A percentile compares a stretch with the other conserved stretches of the same genome.
These are phyloP conservation scores for Licmophora abbreviata DNA, from an alignment of 108 stramenopile species.

Conservation along the genomic window DNA sequence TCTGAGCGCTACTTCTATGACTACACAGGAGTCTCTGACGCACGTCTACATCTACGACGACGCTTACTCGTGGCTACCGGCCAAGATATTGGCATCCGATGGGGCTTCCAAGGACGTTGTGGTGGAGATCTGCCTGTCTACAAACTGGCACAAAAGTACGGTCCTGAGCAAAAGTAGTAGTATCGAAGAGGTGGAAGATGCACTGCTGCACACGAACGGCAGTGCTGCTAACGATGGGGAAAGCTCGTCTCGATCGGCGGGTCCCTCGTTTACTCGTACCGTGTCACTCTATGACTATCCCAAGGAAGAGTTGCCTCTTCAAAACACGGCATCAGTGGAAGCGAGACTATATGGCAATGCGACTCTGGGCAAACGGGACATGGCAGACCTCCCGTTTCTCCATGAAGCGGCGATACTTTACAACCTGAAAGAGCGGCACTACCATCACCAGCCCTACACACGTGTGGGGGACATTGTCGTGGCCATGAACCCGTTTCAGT, in stretches of 20 bases:
- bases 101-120: slow-evolving; percentile 29
- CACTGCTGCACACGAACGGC: background rate
- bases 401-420: slow-evolving; percentile 82
- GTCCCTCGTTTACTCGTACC: slow-evolving; percentile 8
- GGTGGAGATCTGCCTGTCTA: slow-evolving; percentile 31
- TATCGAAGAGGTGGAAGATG: slow-evolving; percentile 3
- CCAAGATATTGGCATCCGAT: slow-evolving; percentile 31
- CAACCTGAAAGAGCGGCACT: slow-evolving; percentile 72
- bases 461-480: slow-evolving; percentile 87
- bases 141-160: slow-evolving; percentile 49
- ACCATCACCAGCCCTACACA: slow-evolving; percentile 67
- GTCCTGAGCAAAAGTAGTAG: slow-evolving; percentile 9
- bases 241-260: background rate
- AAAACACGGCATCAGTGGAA: slow-evolving; percentile 34
- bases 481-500: slow-evolving; percentile 86
- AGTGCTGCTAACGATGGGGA: slow-evolving; percentile 4
- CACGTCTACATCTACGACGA: slow-evolving; percentile 54
- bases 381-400: slow-evolving; percentile 67
- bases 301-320: slow-evolving; percentile 43
- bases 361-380: slow-evolving; percentile 42
- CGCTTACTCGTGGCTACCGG: slow-evolving; percentile 65
- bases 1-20: background rate
- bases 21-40: background rate
- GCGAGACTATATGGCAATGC: slow-evolving; percentile 21
- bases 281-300: slow-evolving; percentile 48